Evolutionary conservation across 805 yeast genomes (phyloP).

Genomic region (Candida montana): DNA sequence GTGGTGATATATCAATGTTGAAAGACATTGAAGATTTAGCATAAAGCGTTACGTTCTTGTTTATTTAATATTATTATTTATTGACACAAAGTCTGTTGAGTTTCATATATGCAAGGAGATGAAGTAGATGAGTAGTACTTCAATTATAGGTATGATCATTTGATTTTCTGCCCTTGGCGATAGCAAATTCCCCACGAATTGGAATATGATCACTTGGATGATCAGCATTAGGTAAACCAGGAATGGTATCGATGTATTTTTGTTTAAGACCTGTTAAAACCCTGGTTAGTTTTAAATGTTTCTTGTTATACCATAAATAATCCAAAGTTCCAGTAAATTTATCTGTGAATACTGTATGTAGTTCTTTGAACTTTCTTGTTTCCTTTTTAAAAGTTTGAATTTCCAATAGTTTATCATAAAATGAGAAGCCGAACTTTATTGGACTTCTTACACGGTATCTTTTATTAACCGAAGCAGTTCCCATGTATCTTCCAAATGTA

Average conservation of each 20-base stretch:
- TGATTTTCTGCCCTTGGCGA: conserved; percentile 1
- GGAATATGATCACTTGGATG: conserved; percentile 42
- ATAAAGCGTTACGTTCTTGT: no score
- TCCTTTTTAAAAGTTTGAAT: conserved; percentile 1
- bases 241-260: conserved; percentile 26
- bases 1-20: conserved; percentile 41
- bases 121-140: no score
- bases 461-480: conserved; percentile 8
- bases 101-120: no score
- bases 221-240: conserved; percentile 49
- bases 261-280: conserved; percentile 48
- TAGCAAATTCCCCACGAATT: conserved; percentile 22
- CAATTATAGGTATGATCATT: conserved; percentile 32
- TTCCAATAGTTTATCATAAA: conserved; percentile 24
- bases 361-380: conserved; percentile 8
- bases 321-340: conserved; percentile 50
- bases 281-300: conserved; percentile 34
- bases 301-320: conserved; percentile 48
- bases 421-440: conserved; percentile 23
- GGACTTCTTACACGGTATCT: conserved; percentile 28
- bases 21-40: conserved; percentile 31
- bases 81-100: no score
- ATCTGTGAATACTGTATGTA: conserved; percentile 42
- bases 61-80: background rate
- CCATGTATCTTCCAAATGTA: conserved; percentile 8